Conservation (phyloP, 192 early-diverging fungal genomes). For the Glomus cerebriforme region DNA sequence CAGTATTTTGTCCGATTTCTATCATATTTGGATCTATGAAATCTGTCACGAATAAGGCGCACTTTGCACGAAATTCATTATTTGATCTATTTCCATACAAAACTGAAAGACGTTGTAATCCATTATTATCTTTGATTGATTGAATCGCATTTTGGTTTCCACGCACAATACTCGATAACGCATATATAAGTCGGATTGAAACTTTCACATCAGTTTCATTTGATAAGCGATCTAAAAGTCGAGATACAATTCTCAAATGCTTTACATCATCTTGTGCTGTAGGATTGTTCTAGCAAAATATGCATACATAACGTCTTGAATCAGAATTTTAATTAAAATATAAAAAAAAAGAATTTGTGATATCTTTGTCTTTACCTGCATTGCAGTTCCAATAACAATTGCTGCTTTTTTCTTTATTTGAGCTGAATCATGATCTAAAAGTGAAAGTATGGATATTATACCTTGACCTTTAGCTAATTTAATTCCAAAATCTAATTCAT, state of each 20-base stretch:
- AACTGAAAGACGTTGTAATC: neutral
- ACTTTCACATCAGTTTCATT: neutral
- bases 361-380: constrained; percentile 47
- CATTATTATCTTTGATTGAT: constrained; percentile 9
- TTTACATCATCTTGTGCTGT: neutral
- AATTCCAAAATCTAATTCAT: constrained; percentile 59
- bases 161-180: constrained; percentile 27
- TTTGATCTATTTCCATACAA: neutral
- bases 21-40: constrained; percentile 30
- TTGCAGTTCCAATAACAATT: constrained; percentile 51
- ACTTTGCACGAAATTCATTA: constrained; percentile 24
- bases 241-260: neutral
- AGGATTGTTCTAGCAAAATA: constrained; percentile 16
- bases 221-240: neutral
- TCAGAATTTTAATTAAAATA: neutral
- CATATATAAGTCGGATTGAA: constrained; percentile 26
- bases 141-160: constrained; percentile 1
- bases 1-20: neutral
- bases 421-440: constrained; percentile 38
- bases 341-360: too few relatives aligned
- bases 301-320: too few relatives aligned
- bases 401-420: constrained; percentile 48
- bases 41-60: constrained; percentile 24
- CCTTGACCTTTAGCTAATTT: constrained; percentile 44
- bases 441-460: constrained; percentile 37